phyloP scores from a whole-genome alignment of 140 eudicot species.

The Ambrosia hybrid region DNA sequence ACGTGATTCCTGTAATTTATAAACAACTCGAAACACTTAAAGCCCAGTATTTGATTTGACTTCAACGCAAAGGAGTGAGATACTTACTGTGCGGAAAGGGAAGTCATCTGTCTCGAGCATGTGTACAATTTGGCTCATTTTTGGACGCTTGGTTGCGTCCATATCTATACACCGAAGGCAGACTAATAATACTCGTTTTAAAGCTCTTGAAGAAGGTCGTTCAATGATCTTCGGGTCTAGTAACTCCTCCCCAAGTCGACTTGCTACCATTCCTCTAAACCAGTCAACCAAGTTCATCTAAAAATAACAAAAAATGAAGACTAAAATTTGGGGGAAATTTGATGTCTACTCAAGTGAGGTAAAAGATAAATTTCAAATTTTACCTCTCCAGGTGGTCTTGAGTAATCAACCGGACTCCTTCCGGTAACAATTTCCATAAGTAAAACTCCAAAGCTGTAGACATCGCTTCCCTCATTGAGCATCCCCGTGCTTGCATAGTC shows the following conservation, averaged over 20 bases:
- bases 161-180: conserved; percentile 93
- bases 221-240: conserved; percentile 59
- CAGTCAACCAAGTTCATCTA: conserved; percentile 97
- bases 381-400: conserved; percentile 94
- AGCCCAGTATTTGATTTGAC: not conserved
- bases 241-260: conserved; percentile 76
- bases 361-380: not conserved
- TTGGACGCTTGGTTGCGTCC: conserved; percentile 88
- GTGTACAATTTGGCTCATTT: conserved; percentile 93
- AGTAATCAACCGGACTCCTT: conserved; percentile 79
- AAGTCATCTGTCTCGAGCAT: conserved; percentile 91
- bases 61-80: not conserved
- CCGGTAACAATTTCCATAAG: conserved; percentile 86
- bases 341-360: not conserved
- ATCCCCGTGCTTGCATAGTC: conserved; percentile 95
- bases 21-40: not conserved
- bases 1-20: conserved; percentile 51
- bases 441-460: conserved; percentile 87
- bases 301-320: conserved; percentile 23
- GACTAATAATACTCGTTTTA: conserved; percentile 73
- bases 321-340: not conserved
- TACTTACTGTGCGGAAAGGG: conserved; percentile 71
- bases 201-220: conserved; percentile 74
- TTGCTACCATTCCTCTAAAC: conserved; percentile 88
- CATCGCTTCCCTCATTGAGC: conserved; percentile 84